A percentile compares a stretch with the other conserved stretches of the same genome.
phyloP scores from a whole-genome alignment of 768 basidiomycete genomes.

The Vararia minispora region DNA sequence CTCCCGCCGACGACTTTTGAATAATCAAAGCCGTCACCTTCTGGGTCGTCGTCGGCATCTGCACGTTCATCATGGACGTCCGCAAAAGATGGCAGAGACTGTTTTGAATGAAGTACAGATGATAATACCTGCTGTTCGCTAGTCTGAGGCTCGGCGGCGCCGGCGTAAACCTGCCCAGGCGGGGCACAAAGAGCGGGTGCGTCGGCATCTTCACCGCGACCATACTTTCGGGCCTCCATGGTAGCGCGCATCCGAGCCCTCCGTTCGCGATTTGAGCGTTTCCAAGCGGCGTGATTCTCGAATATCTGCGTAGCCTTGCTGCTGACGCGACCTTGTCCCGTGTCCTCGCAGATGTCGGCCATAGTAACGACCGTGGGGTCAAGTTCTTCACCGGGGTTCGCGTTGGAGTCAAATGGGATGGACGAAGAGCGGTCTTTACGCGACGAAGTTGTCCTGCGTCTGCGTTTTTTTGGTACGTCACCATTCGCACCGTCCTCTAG shows the following conservation, averaged over 20 bases:
- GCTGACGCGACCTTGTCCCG: conserved; percentile 68
- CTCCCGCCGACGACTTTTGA: conserved; percentile 50
- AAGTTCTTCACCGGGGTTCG: conserved; percentile 63
- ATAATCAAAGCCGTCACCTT: conserved; percentile 61
- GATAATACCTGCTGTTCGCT: neutral
- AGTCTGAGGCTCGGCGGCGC: neutral
- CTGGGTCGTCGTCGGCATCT: conserved; percentile 27
- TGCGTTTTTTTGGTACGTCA: conserved; percentile 2
- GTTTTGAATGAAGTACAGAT: no score
- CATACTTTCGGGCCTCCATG: conserved; percentile 72
- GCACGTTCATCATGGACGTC: conserved; percentile 4
- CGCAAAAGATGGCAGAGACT: no score
- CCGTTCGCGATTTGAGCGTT: conserved; percentile 54
- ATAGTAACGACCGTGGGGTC: conserved; percentile 81
- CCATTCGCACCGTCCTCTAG: no score
- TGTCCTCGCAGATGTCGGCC: conserved; percentile 69
- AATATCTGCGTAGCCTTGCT: conserved; percentile 66
- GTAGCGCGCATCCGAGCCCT: conserved; percentile 47
- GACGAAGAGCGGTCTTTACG: conserved; percentile 24
- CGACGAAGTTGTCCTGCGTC: conserved; percentile 9
- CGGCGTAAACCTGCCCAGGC: no score
- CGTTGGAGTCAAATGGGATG: conserved; percentile 42
- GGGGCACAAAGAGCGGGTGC: conserved; percentile 15
- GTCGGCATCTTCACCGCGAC: conserved; percentile 39
- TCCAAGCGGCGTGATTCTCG: conserved; percentile 63